Evolutionary conservation across 2,329 filamentous ascomycete genomes (phyloP), one percentile per base, ranked within the genome.

Genomic region (Ophiosphaerella korrae): DNA sequence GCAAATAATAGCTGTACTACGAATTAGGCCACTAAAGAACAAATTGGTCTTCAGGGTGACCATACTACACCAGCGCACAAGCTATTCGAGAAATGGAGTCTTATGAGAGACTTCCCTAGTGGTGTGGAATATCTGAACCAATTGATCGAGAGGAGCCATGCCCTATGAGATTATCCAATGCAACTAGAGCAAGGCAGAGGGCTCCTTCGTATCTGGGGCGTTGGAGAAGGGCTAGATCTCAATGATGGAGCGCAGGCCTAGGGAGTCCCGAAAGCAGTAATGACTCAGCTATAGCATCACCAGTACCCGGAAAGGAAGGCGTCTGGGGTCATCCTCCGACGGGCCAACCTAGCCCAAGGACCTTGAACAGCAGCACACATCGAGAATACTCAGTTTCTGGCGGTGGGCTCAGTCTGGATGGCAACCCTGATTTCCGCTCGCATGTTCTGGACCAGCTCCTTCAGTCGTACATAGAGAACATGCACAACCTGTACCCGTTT

Each of bases 1-100:
- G n/a, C n/a, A n/a, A 62, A 66, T 21, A 57, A 58, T 33, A 65
- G 64, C 31, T 60, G 55, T 36, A 37, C 44, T 5, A 56, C 53
- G 7, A 60, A 54, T n/a, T 46, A 44, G 2, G 42, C 44, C 16
- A 49, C 56, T 6, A 63, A 67, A 41, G 66, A 70, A 18, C 66
- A 61, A 40, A 57, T 47, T 6, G 69, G 68, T n/a, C 89, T 96
- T 49, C 89, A 91, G 0, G 84, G 87, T 24, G 90, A 96, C 60
- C 93, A 97, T 67, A 95, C 90, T 0, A 97, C 92, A 0, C 85
- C 91, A n/a, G 92, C 92, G 1, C 90, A 94, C 44, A 84, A 92
- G 55, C 78, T 97, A 14, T 77, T 97, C 75, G 80, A 67, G 75
- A 81, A 55, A 68, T 97, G 67, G 85, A 90, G 31, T 48, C 78